Evolutionary conservation across 371 early-diverging fungal genomes (phyloP), one percentile per base, ranked within the genome.

Genomic region (Synchytrium microbalum): DNA sequence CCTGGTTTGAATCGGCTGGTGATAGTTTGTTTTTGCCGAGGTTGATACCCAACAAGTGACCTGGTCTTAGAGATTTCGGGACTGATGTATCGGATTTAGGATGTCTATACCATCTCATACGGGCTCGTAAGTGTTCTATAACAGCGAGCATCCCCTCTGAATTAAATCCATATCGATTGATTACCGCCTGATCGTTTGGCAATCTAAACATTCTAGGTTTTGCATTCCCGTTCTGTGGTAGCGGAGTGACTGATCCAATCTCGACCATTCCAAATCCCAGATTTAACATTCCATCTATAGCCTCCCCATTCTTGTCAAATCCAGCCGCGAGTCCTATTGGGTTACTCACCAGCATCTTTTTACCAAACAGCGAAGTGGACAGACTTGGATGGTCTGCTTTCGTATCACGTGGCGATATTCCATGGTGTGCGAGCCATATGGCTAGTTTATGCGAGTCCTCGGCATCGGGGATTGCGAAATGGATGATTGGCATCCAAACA

Each of bases 111-210:
- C 79, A 75, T 77, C 86, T 80, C 69, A 88, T 71, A 32, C 91
- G 81, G 57, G 81, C 69, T 29, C 76, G 75, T 24, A 92, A 78
- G 24, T 89, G 80, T 2, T 75, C 64, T 24, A 66, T 32, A 26
- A 84, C 86, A 10, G 60, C 72, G 19, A 68, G 72, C 65, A 84
- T 84, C 23, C 93, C 93, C 25, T 85, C 86, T 56, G 88, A 88
- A 75, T 91, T 91, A 80, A 92, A 85, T 2, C 93, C 93, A 74
- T 91, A 91, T 30, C 93, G 85, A 75, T 92, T 92, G 65, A 92
- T 89, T 55, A 87, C 83, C 23, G 90, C 88, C 27, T 73, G 70
- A 69, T 86, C 89, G 31, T 79, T 75, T 1, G 78, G 70, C 8
- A 91, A 73, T 13, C 92, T 80, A 79, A 92, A 92, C 73, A 91